Percentiles rank a stretch among this genome's conserved stretches.
phyloP scores from a whole-genome alignment of 805 yeast genomes.

The Hanseniaspora lindneri region DNA sequence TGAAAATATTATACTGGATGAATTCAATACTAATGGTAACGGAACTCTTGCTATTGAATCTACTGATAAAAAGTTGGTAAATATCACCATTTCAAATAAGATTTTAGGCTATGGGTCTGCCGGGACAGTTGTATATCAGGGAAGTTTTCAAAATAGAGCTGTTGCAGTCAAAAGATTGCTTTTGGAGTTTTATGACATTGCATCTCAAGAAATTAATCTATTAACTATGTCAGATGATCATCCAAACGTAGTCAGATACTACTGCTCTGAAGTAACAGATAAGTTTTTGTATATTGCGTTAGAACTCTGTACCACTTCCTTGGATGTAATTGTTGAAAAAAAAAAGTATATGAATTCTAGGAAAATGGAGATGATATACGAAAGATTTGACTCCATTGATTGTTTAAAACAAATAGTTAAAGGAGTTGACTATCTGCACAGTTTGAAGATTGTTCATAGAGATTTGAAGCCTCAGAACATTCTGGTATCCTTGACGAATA shows the following conservation, averaged over 20 bases:
- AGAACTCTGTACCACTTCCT: constrained; percentile 78
- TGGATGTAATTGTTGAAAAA: constrained; percentile 67
- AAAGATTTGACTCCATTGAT: constrained; percentile 38
- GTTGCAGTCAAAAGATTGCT: constrained; percentile 94
- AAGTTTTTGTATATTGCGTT: constrained; percentile 83
- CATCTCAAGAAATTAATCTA: constrained; percentile 77
- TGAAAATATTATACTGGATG: constrained; percentile 18
- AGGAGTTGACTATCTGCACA: constrained; percentile 79
- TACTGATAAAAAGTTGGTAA: constrained; percentile 33
- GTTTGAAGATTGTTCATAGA: constrained; percentile 83
- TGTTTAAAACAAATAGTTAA: constrained; percentile 64
- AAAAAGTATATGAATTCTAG: constrained; percentile 29
- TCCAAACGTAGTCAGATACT: constrained; percentile 86
- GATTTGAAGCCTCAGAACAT: constrained; percentile 93
- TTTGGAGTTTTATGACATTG: constrained; percentile 84
- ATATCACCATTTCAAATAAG: constrained; percentile 52
- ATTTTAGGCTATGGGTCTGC: constrained; percentile 93
- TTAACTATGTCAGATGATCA: constrained; percentile 93
- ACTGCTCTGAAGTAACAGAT: constrained; percentile 82
- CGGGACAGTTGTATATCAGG: constrained; percentile 88
- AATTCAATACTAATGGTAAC: too few relatives aligned
- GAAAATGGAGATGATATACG: constrained; percentile 31
- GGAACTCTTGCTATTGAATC: too few relatives aligned
- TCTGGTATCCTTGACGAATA: constrained; percentile 61
- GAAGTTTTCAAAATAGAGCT: constrained; percentile 80